Evolutionary conservation across 345 rosid genomes (phyloP).

Genomic region (Brassica carinata): DNA sequence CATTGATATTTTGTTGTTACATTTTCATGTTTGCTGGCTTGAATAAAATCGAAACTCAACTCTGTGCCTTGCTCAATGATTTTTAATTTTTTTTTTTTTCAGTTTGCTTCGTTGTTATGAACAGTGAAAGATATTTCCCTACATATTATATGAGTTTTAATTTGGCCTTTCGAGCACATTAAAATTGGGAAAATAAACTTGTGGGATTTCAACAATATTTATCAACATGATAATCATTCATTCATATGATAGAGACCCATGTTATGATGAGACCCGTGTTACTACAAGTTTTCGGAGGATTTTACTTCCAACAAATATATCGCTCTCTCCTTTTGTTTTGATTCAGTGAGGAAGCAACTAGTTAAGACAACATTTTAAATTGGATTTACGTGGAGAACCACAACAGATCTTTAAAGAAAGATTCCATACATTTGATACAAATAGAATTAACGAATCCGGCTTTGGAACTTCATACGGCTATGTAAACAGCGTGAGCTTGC

Average conservation of each 20-base stretch:
- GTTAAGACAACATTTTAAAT: not conserved
- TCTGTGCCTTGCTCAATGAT: constrained; percentile 5
- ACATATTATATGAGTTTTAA: not conserved
- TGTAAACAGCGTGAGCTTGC: not conserved
- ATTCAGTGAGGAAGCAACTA: not conserved
- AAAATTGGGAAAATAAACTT: constrained; percentile 1
- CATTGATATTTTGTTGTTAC: constrained; percentile 29
- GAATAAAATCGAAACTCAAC: constrained; percentile 18
- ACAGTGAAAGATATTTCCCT: not conserved
- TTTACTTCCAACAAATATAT: not conserved
- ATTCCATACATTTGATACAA: not conserved
- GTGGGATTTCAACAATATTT: not conserved
- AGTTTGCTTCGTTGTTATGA: not conserved
- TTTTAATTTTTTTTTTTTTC: not conserved
- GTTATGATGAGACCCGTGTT: not conserved
- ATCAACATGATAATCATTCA: constrained; percentile 5
- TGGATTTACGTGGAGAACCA: not conserved
- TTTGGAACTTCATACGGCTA: constrained; percentile 2
- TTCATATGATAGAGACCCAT: constrained; percentile 21
- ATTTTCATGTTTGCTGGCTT: constrained; percentile 10
- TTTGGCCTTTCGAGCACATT: not conserved
- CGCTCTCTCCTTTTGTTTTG: not conserved
- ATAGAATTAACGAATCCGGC: not conserved
- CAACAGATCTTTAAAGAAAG: not conserved
- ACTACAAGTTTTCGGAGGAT: not conserved